Percentiles rank a stretch among this genome's conserved stretches.
Conservation (phyloP, 257 asterid species). For the Scutellaria baicalensis region DNA sequence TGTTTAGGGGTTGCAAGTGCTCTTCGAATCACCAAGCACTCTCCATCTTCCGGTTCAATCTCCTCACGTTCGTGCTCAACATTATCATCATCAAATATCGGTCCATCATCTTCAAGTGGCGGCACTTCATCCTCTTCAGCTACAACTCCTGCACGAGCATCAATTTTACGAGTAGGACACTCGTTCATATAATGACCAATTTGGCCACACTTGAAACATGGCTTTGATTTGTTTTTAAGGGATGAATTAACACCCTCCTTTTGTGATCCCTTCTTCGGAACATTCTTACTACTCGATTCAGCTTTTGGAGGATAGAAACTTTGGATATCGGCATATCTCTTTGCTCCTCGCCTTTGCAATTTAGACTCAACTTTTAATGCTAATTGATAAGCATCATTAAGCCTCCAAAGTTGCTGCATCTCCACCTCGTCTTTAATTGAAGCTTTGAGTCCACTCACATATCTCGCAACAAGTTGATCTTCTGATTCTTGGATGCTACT, state of each 20-base stretch:
- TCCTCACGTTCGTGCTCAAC: not conserved
- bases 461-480: slow-evolving; percentile 1
- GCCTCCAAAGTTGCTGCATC: not conserved
- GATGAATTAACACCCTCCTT: not conserved
- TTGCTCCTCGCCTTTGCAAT: not conserved
- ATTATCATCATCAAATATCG: not conserved
- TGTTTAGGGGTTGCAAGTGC: not conserved
- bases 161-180: not conserved
- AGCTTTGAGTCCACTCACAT: not conserved
- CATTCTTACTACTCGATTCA: not conserved
- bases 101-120: not conserved
- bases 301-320: not conserved
- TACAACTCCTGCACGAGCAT: not conserved
- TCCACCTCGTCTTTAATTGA: not conserved
- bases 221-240: not conserved
- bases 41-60: not conserved
- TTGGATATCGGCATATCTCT: not conserved
- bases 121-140: not conserved
- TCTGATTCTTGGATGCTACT: not conserved
- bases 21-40: not conserved
- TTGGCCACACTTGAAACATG: not conserved
- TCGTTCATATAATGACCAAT: not conserved
- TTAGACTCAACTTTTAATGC: not conserved
- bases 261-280: not conserved
- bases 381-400: not conserved